A percentile compares a stretch with the other conserved stretches of the same genome.
Evolutionary conservation across 2,329 filamentous ascomycete species (phyloP).

Genomic region (Paracoccidioides brasiliensis): DNA sequence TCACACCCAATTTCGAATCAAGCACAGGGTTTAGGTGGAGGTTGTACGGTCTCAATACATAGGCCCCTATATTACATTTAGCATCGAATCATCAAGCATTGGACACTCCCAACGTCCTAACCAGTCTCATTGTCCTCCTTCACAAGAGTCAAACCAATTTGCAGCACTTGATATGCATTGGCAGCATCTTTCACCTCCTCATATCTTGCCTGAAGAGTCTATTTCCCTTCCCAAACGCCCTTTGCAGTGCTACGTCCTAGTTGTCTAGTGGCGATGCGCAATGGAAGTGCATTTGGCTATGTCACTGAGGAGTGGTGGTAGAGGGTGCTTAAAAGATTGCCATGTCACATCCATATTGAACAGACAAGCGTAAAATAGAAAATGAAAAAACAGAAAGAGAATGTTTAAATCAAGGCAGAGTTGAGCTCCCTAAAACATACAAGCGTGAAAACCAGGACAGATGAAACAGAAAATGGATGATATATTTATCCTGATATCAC

Average conservation of each 20-base stretch:
- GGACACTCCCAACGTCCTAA: slow-evolving; percentile 12
- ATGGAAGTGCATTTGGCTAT: slow-evolving; percentile 50
- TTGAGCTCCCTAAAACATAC: neutral
- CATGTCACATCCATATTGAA: slow-evolving; percentile 45
- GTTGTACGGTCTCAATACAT: slow-evolving; percentile 52
- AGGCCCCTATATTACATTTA: slow-evolving; percentile 28
- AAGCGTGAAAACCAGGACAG: neutral
- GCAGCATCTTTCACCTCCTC: slow-evolving; percentile 47
- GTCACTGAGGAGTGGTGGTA: slow-evolving; percentile 44
- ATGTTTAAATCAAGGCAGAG: neutral
- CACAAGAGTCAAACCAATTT: slow-evolving; percentile 55
- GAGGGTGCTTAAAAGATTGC: slow-evolving; percentile 35
- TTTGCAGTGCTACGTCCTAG: slow-evolving; percentile 13
- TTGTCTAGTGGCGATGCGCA: slow-evolving; percentile 38
- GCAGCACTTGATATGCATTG: slow-evolving; percentile 50
- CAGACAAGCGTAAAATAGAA: neutral
- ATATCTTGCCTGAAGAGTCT: slow-evolving; percentile 48
- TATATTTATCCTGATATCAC: too few relatives aligned
- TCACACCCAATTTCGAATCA: slow-evolving; percentile 41
- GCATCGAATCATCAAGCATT: neutral
- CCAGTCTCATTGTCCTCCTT: slow-evolving; percentile 41
- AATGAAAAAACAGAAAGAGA: neutral
- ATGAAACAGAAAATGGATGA: neutral
- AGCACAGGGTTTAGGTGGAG: slow-evolving; percentile 46
- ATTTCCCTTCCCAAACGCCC: slow-evolving; percentile 26